Base-by-base conservation (phyloP, 768 basidiomycete species). In the Gelatoporia subvermispora region DNA sequence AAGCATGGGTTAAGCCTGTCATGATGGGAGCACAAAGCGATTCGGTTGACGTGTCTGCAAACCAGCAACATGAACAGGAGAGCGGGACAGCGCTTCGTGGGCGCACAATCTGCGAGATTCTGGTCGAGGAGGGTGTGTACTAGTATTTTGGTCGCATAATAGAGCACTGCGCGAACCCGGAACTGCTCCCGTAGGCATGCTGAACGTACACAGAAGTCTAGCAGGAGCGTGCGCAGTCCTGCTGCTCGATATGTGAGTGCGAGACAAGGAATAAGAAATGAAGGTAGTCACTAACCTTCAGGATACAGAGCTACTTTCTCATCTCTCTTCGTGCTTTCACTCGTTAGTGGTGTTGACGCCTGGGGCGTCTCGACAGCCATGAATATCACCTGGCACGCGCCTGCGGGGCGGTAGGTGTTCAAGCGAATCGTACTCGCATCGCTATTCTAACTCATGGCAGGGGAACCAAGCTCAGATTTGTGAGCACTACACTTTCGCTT, bases 141-240 rank as follows among this genome's bases (percentile, higher is more conserved):
- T 28, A 11, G 36, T 18, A 28, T 15, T 28, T 10, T 37, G 24
- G 42, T 42, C n/a, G n/a, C n/a, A n/a, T n/a, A n/a, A n/a, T n/a
- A 39, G 20, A 9, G 35, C 20, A 22, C 24, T 18, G 17, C 41
- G 2, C 35, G 3, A 18, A 15, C 18, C 22, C 11, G 22, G 16
- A 17, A 35, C 10, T 15, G 20, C 21, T 39, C n/a, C n/a, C 20
- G n/a, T 23, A 63, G 62, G 43, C 2, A 64, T 64, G 62, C 54
- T 61, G 17, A 61, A 64, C 43, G 53, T 57, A 4, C 57, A 60
- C 23, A 56, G 60, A n/a, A 44, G 47, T 4, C 40, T 64, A 4
- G 45, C 60, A 3, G 62, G 62, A 1, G 49, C 52, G 0, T 60
- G 57, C 23, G 48, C 51, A 8, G 44, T 45, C 20, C 53, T 51